Base-by-base conservation (phyloP, 495 filamentous ascomycete species). In the Echria macrotheca region DNA sequence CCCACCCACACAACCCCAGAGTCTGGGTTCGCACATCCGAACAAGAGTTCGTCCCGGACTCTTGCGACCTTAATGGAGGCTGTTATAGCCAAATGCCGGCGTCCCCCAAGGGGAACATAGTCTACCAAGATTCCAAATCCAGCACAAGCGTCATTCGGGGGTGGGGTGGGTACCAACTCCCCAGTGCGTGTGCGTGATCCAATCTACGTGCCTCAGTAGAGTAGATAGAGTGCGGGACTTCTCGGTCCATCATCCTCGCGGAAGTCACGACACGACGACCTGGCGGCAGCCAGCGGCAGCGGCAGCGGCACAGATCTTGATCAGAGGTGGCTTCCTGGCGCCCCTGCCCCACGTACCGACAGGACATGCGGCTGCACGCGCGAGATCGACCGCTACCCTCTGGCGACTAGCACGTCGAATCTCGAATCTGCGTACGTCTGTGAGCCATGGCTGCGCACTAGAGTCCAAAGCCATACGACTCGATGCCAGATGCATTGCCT, bases 1-100 rank as follows among this genome's bases (percentile, higher is more conserved):
- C 23, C 57, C 56, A 51, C 32, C 44, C 33, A 31, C n/a, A n/a
- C n/a, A n/a, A n/a, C 53, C 54, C 56, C 37, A 45, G 53, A 55
- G 33, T 54, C 45, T 53, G 43, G 55, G 53, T 49, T 21, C 43
- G 17, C 43, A 36, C 49, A 44, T 53, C 50, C 59, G 50, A 57
- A 57, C 56, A 29, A 24, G 32, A 57, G 55, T 63, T 63, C 59
- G 49, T 60, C 60, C 62, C 50, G 47, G 53, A 38, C 55, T 48
- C 31, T 47, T 50, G 26, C 33, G 21, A 19, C 41, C 57, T 60
- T 63, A 63, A 38, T 51, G 46, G 19, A 31, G 10, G 17, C 10
- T 49, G 52, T 28, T 63, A 65, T 65, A 61, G 37, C 45, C 54
- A 65, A 63, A 36, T 63, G 62, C 62, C 60, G 60, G 49, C 48